Percentiles rank a stretch among this genome's conserved stretches.
These are phyloP conservation scores for Silybum marianum DNA, from an alignment of 129 eudicot genomes.

Conservation along the genomic window DNA sequence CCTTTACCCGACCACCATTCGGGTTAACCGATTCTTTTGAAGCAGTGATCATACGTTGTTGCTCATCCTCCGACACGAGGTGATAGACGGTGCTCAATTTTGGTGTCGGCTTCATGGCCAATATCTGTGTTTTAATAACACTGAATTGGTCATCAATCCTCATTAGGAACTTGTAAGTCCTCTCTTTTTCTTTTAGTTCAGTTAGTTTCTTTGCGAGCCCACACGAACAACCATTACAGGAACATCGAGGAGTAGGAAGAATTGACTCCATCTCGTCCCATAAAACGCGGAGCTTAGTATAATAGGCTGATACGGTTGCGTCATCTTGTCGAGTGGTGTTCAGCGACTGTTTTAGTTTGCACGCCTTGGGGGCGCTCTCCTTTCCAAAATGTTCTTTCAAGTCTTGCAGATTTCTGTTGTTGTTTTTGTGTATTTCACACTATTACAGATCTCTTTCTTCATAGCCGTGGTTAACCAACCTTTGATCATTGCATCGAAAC, in stretches of 20 bases:
- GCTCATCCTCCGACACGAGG: neutral
- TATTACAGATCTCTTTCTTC: neutral
- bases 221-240: neutral
- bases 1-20: neutral
- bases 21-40: neutral
- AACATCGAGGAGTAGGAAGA: neutral
- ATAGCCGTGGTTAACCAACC: neutral
- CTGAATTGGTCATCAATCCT: neutral
- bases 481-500: no score
- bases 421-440: neutral
- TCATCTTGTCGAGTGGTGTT: neutral
- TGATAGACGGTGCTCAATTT: conserved; percentile 3
- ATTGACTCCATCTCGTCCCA: conserved; percentile 2
- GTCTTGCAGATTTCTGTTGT: neutral
- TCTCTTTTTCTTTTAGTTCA: neutral
- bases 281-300: neutral
- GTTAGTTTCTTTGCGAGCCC: neutral
- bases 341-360: neutral
- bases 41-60: neutral
- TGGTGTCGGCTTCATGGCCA: conserved; percentile 11
- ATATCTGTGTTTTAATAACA: neutral
- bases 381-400: neutral
- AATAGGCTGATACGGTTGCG: neutral
- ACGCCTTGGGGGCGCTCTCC: neutral
- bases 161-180: neutral